Conservation (phyloP, 257 asterid species). For the Salvia splendens region DNA sequence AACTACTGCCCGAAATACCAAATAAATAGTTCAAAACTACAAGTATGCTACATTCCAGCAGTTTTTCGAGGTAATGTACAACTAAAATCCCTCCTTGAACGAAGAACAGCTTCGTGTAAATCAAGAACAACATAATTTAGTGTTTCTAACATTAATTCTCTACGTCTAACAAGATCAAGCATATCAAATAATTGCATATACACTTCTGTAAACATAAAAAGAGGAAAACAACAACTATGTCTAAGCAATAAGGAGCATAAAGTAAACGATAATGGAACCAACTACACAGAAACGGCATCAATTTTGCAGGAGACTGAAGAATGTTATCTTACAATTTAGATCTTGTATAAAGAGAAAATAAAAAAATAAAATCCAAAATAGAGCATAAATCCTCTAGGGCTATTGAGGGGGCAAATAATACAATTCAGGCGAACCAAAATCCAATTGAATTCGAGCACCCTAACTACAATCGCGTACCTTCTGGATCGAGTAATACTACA, state of each 20-base stretch:
- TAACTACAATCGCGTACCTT: slow-evolving; percentile 35
- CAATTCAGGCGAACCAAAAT: slow-evolving; percentile 22
- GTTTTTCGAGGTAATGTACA: no score
- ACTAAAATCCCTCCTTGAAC: neutral
- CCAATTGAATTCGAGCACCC: slow-evolving; percentile 23
- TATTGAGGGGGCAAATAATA: slow-evolving; percentile 27
- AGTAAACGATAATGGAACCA: no score
- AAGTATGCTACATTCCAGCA: neutral
- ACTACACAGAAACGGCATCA: neutral
- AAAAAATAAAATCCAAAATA: slow-evolving; percentile 8
- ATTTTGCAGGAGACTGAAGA: neutral
- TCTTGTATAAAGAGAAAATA: slow-evolving; percentile 4
- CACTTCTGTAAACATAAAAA: neutral
- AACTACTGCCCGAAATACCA: no score
- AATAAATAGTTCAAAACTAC: no score
- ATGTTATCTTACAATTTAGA: slow-evolving; percentile 16
- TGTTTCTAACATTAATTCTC: neutral
- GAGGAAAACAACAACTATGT: neutral
- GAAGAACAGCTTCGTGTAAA: neutral
- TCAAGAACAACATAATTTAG: neutral
- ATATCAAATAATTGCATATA: neutral
- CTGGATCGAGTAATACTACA: slow-evolving; percentile 13
- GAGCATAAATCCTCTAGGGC: slow-evolving; percentile 14
- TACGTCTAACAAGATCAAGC: neutral
- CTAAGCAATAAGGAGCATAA: neutral